Base-by-base conservation (phyloP, 768 basidiomycete genomes). In the Strobilomyces dryophilus region DNA sequence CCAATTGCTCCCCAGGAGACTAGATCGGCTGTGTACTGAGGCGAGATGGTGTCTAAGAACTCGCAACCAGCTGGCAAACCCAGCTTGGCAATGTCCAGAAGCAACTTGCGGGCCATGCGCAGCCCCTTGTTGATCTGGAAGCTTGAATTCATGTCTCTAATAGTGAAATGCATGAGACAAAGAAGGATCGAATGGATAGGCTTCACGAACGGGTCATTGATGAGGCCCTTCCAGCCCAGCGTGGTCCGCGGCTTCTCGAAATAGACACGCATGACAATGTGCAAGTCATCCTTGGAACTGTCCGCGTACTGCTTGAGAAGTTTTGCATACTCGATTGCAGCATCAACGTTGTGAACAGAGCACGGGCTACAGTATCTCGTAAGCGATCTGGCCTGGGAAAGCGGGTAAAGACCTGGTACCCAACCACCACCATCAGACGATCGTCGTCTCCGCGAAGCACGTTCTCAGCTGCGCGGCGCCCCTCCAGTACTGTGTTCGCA, bases 61-160 rank as follows among this genome's bases (percentile, higher is more conserved):
- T 99, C 97, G 75, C 95, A 95, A n/a, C 92, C 97, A 4, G 88
- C 84, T 4, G 97, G 95, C 2, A 99, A 72, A 21, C 97, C 97
- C 62, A 98, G 72, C 59, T 92, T 89, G 0, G 92, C 87, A 40
- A 99, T 75, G 54, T 98, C 90, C 37, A 98, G 79, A 26, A 99
- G 82, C 32, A 98, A 74, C 6, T 83, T 82, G 36, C 97, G 87
- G 1, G 93, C 95, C 46, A 86, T 80, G 27, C 94, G 86, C 29
- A 99, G 79, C 17, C 97, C 97, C 61, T 88, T 89, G 81, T 99
- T 99, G 72, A 98, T 98, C 60, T 93, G 89, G 83, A 90, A 98
- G 64, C 77, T 84, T 49, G 86, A 81, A 71, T 98, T 94, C 76
- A 98, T 84, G 49, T 92, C 90, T 7, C 68, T 69, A 46, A 32